A percentile compares a stretch with the other conserved stretches of the same genome.
Evolutionary conservation across 2,329 filamentous ascomycete genomes (phyloP).

Genomic region (Claviceps sp.): DNA sequence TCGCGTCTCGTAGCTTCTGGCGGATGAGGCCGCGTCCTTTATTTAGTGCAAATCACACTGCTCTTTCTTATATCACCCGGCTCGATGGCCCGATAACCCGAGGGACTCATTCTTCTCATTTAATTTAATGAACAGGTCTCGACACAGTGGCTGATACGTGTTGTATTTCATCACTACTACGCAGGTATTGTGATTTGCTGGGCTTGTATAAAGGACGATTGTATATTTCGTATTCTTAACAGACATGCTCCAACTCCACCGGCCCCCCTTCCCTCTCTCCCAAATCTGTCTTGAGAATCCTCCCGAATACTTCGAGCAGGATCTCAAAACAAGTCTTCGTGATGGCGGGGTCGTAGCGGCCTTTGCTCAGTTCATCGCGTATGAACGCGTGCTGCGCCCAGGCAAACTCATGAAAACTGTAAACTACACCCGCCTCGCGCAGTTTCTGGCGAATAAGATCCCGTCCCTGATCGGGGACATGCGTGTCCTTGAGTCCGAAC

Average conservation of each 20-base stretch:
- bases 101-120: no score
- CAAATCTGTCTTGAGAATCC: constrained; percentile 65
- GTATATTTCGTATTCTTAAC: constrained; percentile 25
- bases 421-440: constrained; percentile 59
- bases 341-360: constrained; percentile 81
- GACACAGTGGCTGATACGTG: no score
- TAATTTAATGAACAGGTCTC: no score
- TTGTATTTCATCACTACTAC: no score
- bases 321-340: constrained; percentile 85
- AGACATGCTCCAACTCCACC: constrained; percentile 58
- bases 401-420: constrained; percentile 80
- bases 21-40: no score
- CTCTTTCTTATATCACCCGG: no score
- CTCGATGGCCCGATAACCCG: no score
- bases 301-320: constrained; percentile 70
- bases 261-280: constrained; percentile 51
- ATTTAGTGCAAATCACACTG: no score
- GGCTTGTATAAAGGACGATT: no score
- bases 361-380: constrained; percentile 82
- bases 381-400: constrained; percentile 95
- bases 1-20: no score
- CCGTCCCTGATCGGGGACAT: constrained; percentile 70
- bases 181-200: no score
- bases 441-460: constrained; percentile 75
- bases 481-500: constrained; percentile 81